These are phyloP conservation scores for Friedmanniomyces simplex DNA, from an alignment of 495 filamentous ascomycete species.

Conservation along the genomic window DNA sequence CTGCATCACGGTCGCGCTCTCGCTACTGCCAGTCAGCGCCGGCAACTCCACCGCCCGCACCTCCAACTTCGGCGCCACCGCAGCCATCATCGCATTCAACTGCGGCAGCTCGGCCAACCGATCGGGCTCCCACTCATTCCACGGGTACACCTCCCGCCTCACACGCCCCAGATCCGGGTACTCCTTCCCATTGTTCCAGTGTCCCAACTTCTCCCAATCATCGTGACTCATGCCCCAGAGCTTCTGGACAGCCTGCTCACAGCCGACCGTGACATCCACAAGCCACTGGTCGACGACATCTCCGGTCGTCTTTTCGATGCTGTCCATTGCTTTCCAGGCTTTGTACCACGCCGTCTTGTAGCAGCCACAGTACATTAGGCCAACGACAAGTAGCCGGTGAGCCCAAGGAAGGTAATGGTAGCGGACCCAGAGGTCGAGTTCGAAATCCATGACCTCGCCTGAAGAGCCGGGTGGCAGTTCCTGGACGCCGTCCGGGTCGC, in stretches of 20 bases:
- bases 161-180: slow-evolving; percentile 62
- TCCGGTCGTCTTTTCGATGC: not conserved
- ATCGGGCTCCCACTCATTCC: slow-evolving; percentile 85
- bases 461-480: not conserved
- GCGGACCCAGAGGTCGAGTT: not conserved
- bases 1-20: slow-evolving; percentile 48
- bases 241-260: not conserved
- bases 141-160: slow-evolving; percentile 82
- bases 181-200: slow-evolving; percentile 7
- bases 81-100: slow-evolving; percentile 55
- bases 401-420: slow-evolving; percentile 1
- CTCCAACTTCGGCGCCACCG: slow-evolving; percentile 58
- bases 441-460: not conserved
- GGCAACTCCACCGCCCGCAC: slow-evolving; percentile 65
- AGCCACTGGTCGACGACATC: not conserved
- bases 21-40: slow-evolving; percentile 39
- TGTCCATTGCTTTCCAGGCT: not conserved
- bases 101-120: slow-evolving; percentile 56
- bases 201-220: not conserved
- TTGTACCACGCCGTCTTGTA: not conserved
- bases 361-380: not conserved
- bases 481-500: not conserved
- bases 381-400: not conserved
- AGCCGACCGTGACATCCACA: not conserved
- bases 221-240: not conserved